Conservation (phyloP, 768 basidiomycete genomes). For the Leccinum pellstonianum region DNA sequence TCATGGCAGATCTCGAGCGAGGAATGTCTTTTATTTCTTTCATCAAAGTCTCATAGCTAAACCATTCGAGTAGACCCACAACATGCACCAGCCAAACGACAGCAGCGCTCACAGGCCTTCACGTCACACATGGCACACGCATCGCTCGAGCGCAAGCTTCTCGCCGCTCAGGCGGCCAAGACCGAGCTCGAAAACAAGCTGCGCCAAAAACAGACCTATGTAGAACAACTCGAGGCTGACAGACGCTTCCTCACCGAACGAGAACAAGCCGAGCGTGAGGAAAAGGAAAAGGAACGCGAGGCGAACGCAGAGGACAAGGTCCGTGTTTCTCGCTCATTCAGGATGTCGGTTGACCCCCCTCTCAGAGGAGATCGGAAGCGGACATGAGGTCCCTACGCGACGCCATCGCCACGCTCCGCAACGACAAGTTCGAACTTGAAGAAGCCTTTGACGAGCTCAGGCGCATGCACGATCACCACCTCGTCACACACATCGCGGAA, state of each 20-base stretch:
- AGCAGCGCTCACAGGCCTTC: conserved; percentile 62
- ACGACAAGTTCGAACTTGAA: conserved; percentile 60
- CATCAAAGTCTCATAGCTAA: neutral
- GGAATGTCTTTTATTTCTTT: conserved; percentile 35
- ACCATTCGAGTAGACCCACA: conserved; percentile 51
- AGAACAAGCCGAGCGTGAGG: conserved; percentile 66
- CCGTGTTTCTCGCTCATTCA: conserved; percentile 17
- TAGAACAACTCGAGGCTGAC: conserved; percentile 71
- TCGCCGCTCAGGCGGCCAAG: conserved; percentile 58
- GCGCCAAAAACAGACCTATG: conserved; percentile 57
- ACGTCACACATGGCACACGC: conserved; percentile 60
- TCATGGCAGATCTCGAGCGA: conserved; percentile 66
- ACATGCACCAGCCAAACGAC: conserved; percentile 63
- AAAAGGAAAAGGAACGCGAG: conserved; percentile 56
- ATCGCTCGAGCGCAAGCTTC: conserved; percentile 65
- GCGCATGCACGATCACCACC: conserved; percentile 48
- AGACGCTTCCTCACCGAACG: conserved; percentile 66
- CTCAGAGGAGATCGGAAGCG: conserved; percentile 47
- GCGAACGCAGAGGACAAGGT: conserved; percentile 63
- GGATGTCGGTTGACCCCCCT: neutral
- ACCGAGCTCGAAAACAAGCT: conserved; percentile 67
- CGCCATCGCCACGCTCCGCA: conserved; percentile 47
- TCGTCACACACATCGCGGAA: conserved; percentile 51
- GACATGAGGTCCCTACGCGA: conserved; percentile 54
- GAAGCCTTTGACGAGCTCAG: conserved; percentile 52